Base-by-base conservation (phyloP, 108 stramenopile genomes). In the Stephanodiscus minutulus region DNA sequence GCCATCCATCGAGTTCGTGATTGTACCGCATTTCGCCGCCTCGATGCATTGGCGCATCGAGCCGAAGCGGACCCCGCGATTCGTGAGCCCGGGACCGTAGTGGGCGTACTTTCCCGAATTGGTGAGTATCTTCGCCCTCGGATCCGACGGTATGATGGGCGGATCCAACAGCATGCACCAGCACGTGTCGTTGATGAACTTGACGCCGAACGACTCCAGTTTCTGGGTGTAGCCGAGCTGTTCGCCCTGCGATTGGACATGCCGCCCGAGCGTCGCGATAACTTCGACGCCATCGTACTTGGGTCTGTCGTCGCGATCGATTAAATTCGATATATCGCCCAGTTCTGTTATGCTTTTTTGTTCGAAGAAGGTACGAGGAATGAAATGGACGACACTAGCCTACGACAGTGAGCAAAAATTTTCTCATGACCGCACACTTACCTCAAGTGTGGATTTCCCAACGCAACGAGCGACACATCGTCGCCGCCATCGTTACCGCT, bases 151-250 rank as follows among this genome's bases (percentile, higher is more conserved):
- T 22, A 93, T 89, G 63, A 94, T 83, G 0, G 92, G 92, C 20
- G 88, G 84, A 49, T 95, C 83, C 57, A 90, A 56, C 12, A 95
- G 80, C 93, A 95, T 95, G 60, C 93, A 95, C 93, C 93, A 95
- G 61, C 93, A 95, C 2, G 93, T 95, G 66, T 95, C 93, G 66
- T 84, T 83, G n/a, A 95, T 80, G 65, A 92, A 85, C 55, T 72
- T 62, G 0, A 92, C 73, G 10, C 93, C 93, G 60, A 86, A 89
- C 13, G 73, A 61, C 68, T 81, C 64, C 49, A 95, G 37, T 7
- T 28, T 63, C 69, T 76, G 65, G 1, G 82, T 77, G 44, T 72
- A 79, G 17, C 68, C 71, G 7, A 47, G 18, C 20, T 76, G 57
- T 22, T 70, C 47, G 11, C 57, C 82, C 20, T 87, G 76, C 27